Conservation (phyloP, 371 early-diverging fungal species). For the Actinomortierella ambigua region DNA sequence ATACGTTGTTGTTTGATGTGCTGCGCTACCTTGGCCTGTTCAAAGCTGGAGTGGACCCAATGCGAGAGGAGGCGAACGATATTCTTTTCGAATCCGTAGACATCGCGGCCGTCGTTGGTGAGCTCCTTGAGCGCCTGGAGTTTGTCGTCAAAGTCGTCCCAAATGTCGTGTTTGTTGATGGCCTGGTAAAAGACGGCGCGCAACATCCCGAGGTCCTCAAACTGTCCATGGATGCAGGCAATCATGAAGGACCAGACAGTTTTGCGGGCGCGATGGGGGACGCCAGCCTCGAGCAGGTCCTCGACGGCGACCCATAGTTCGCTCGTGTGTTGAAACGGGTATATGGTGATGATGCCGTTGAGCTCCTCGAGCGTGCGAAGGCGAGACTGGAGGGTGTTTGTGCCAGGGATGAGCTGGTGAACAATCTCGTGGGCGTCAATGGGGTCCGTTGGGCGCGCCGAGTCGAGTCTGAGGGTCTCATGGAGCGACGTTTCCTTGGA, state of each 20-base stretch:
- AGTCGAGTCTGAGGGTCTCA: constrained; percentile 35
- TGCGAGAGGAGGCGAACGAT: constrained; percentile 59
- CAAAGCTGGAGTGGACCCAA: constrained; percentile 58
- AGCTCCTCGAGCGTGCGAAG: constrained; percentile 44
- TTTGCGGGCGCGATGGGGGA: constrained; percentile 61
- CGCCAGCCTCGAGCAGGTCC: constrained; percentile 55
- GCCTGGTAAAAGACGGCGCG: constrained; percentile 65
- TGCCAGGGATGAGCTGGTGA: constrained; percentile 37
- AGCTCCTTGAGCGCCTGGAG: constrained; percentile 60
- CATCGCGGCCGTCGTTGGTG: constrained; percentile 73
- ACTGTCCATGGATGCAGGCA: constrained; percentile 67
- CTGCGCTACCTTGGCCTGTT: constrained; percentile 38
- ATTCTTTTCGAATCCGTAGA: constrained; percentile 75
- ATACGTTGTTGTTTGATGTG: constrained; percentile 33
- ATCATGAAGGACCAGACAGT: constrained; percentile 67
- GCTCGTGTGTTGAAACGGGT: constrained; percentile 63
- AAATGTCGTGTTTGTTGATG: constrained; percentile 54
- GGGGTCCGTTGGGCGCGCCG: constrained; percentile 40
- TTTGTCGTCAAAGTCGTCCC: constrained; percentile 67
- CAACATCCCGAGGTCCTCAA: constrained; percentile 67
- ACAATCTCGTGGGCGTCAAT: constrained; percentile 50
- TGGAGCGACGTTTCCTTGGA: constrained; percentile 37
- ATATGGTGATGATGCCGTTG: constrained; percentile 43
- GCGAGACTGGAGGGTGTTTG: constrained; percentile 34
- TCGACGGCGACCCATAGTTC: constrained; percentile 65